These are phyloP conservation scores for Austroboletus novae-zelandiae DNA, from an alignment of 1,284 basidiomycete genomes.

Conservation along the genomic window DNA sequence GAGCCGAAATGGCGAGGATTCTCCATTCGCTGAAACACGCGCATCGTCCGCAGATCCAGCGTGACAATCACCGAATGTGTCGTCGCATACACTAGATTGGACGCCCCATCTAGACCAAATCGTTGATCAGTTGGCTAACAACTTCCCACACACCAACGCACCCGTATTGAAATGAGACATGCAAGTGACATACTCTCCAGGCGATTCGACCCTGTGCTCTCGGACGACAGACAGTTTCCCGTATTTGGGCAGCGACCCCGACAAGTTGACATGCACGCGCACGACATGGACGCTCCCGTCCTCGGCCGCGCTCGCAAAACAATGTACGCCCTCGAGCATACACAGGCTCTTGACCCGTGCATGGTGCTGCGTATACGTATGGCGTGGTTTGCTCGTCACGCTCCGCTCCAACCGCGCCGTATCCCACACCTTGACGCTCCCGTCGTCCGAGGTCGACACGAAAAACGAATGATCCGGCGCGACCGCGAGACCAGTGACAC, in stretches of 20 bases:
- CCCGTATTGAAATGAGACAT: slow-evolving; percentile 78
- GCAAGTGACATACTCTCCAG: slow-evolving; percentile 75
- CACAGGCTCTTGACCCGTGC: slow-evolving; percentile 80
- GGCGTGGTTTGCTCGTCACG: slow-evolving; percentile 67
- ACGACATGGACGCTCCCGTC: slow-evolving; percentile 86
- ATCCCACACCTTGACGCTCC: slow-evolving; percentile 84
- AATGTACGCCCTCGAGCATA: slow-evolving; percentile 80
- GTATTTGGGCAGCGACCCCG: slow-evolving; percentile 71
- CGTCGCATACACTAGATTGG: slow-evolving; percentile 82
- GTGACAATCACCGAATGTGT: slow-evolving; percentile 75
- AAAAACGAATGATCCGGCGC: slow-evolving; percentile 96
- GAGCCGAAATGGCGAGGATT: slow-evolving; percentile 87
- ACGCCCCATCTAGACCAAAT: slow-evolving; percentile 51
- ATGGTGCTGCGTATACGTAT: slow-evolving; percentile 78
- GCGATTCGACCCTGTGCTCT: slow-evolving; percentile 65
- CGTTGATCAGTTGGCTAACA: slow-evolving; percentile 1
- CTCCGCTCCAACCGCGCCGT: slow-evolving; percentile 77
- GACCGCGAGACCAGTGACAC: slow-evolving; percentile 80
- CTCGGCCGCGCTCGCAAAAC: slow-evolving; percentile 84
- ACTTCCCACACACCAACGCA: slow-evolving; percentile 29
- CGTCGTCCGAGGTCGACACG: slow-evolving; percentile 84
- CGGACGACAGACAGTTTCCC: slow-evolving; percentile 73
- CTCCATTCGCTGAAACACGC: slow-evolving; percentile 69
- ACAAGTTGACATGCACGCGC: slow-evolving; percentile 69
- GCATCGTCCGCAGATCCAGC: slow-evolving; percentile 88